phyloP scores from a whole-genome alignment of 805 yeast species.

The Pichia thaimueangensis region DNA sequence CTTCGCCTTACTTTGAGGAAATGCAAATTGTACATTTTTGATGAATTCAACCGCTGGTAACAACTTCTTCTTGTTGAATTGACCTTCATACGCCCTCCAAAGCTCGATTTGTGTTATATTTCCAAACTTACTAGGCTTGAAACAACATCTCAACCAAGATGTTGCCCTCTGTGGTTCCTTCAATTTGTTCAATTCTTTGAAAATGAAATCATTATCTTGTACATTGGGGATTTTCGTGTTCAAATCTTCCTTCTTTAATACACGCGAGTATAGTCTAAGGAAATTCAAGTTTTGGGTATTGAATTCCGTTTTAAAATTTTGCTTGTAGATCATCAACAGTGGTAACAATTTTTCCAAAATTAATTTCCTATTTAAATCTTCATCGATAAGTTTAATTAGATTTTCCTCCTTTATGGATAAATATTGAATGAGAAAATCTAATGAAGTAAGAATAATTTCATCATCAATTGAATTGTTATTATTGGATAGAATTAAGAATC shows the following conservation, averaged over 20 bases:
- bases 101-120: slow-evolving; percentile 93
- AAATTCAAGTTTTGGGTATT: slow-evolving; percentile 26
- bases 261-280: slow-evolving; percentile 44
- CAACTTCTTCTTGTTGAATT: slow-evolving; percentile 63
- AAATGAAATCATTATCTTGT: slow-evolving; percentile 34
- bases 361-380: slow-evolving; percentile 42
- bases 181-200: slow-evolving; percentile 53
- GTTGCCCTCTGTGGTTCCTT: slow-evolving; percentile 90
- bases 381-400: slow-evolving; percentile 47
- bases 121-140: slow-evolving; percentile 67
- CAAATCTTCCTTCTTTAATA: slow-evolving; percentile 28
- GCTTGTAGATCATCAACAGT: slow-evolving; percentile 46
- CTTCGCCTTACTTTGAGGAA: slow-evolving; percentile 87
- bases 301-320: slow-evolving; percentile 33
- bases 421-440: slow-evolving; percentile 81
- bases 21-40: slow-evolving; percentile 86
- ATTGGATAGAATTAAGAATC: slow-evolving; percentile 46
- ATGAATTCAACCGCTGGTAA: slow-evolving; percentile 96
- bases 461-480: slow-evolving; percentile 41
- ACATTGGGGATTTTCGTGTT: slow-evolving; percentile 12
- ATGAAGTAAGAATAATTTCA: slow-evolving; percentile 64
- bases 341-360: slow-evolving; percentile 58
- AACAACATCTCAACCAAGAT: slow-evolving; percentile 89
- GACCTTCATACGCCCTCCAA: slow-evolving; percentile 92
- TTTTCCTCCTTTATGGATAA: slow-evolving; percentile 42